Base-by-base conservation (phyloP, 441 rosid genomes). In the Melastoma candidum region DNA sequence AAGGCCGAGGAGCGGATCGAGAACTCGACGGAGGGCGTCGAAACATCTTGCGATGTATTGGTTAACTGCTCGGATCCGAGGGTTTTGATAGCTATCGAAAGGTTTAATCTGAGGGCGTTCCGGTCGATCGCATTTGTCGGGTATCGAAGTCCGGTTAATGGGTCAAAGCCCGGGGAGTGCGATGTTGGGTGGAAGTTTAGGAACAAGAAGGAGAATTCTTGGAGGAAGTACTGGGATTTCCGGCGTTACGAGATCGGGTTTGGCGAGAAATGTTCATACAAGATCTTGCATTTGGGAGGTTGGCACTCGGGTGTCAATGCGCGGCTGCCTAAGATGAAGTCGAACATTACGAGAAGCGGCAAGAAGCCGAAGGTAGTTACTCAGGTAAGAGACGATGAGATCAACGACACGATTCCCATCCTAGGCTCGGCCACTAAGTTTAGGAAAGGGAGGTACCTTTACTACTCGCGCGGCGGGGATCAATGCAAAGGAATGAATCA, bases 401-500 rank as follows among this genome's bases (percentile, higher is more conserved):
- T 87, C 63, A 92, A 92, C 25, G 94, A 88, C 67, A 85, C 97
- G 0, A 82, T 88, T 54, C 92, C 95, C 0, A 79, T 64, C 43
- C 69, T 84, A 71, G 96, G 90, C 13, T 84, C 95, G 0, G 81
- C 78, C 60, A 58, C 58, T 6, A 79, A 75, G 59, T 84, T 88
- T 51, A 73, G 95, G 69, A 77, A 74, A 63, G 97, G 97, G 48
- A 85, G 54, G 74, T 93, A 86, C 73, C 63, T 86, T 77, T 88
- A 85, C 71, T 93, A 93, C 65, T 83, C 95, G 0, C 68, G 88
- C 2, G 98, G 97, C 26, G 96, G 97, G 2, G 97, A 93, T 71
- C 86, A 89, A 49, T 93, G 98, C 53, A 93, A 86, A 60, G 95
- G 90, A 41, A 93, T 93, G 98, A 93, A 93, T 77, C 98, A 88